phyloP scores from a whole-genome alignment of 225 moss, liverwort and hornwort genomes.

The Polytrichum formosum region DNA sequence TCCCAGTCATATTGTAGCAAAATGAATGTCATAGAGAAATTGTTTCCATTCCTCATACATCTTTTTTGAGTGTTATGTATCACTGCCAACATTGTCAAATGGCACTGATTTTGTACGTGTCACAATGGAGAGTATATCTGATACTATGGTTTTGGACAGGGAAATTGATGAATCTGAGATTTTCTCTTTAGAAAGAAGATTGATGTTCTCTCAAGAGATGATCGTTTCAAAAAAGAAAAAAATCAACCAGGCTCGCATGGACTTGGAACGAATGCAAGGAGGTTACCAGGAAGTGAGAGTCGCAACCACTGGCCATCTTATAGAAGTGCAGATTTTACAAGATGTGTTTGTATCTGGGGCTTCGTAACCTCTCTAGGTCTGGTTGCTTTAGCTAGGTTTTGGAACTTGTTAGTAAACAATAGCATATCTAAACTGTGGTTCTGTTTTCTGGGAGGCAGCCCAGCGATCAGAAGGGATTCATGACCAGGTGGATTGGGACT shows the following conservation, averaged over 20 bases:
- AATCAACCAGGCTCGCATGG: conserved; percentile 45
- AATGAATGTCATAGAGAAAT: no score
- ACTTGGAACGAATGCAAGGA: conserved; percentile 40
- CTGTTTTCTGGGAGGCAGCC: conserved; percentile 20
- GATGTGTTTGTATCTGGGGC: no score
- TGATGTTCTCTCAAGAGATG: conserved; percentile 59
- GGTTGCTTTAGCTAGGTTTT: no score
- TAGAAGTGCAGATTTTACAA: no score
- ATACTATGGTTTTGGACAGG: conserved; percentile 31
- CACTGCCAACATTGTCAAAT: background rate
- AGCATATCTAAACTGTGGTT: background rate
- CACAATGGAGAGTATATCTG: background rate
- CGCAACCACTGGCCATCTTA: no score
- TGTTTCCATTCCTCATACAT: background rate
- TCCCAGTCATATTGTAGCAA: no score
- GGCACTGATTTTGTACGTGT: no score
- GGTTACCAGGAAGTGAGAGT: conserved; percentile 42
- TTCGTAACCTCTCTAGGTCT: no score
- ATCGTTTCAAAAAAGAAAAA: conserved; percentile 51
- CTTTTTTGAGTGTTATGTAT: background rate
- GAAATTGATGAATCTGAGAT: conserved; percentile 67
- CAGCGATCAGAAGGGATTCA: conserved; percentile 49
- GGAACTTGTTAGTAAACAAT: no score
- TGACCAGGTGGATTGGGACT: conserved; percentile 49
- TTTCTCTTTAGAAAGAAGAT: conserved; percentile 50